Evolutionary conservation across 2,329 filamentous ascomycete genomes (phyloP).

Genomic region (Penicillium sp.): DNA sequence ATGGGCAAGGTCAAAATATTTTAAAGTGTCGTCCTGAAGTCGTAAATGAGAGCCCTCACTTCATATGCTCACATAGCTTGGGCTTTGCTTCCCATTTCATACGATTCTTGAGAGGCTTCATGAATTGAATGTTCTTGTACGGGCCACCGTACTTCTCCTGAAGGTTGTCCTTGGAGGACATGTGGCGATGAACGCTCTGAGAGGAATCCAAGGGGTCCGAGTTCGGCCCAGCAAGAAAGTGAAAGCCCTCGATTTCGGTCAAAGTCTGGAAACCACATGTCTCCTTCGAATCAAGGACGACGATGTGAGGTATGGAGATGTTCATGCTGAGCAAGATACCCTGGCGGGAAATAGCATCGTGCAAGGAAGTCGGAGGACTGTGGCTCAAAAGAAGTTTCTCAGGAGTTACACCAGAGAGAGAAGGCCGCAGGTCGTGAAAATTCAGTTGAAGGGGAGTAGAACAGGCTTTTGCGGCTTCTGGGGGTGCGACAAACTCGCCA

Average conservation of each 20-base stretch:
- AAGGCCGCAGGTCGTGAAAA: neutral
- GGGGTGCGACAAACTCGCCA: neutral
- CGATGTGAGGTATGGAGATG: neutral
- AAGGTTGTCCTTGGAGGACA: neutral
- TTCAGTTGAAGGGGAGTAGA: neutral
- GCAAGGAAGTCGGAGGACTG: neutral
- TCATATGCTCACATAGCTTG: too few species aligned
- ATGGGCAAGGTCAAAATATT: too few species aligned
- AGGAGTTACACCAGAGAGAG: neutral
- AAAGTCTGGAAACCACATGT: neutral
- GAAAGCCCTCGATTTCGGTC: neutral
- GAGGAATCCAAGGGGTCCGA: neutral
- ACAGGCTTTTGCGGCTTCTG: neutral
- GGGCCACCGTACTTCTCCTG: neutral
- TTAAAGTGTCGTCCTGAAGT: too few species aligned
- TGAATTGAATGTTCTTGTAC: neutral
- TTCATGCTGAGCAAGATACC: neutral
- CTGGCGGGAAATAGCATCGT: neutral
- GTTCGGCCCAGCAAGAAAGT: neutral
- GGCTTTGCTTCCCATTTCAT: neutral
- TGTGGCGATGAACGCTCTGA: neutral
- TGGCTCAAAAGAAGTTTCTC: neutral
- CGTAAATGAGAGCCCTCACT: too few species aligned
- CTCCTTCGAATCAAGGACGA: neutral
- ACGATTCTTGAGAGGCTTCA: neutral